Percentiles rank a stretch among this genome's conserved stretches.
Conservation (phyloP, 139 green algal species). For the Diplosphaera chodatii region DNA sequence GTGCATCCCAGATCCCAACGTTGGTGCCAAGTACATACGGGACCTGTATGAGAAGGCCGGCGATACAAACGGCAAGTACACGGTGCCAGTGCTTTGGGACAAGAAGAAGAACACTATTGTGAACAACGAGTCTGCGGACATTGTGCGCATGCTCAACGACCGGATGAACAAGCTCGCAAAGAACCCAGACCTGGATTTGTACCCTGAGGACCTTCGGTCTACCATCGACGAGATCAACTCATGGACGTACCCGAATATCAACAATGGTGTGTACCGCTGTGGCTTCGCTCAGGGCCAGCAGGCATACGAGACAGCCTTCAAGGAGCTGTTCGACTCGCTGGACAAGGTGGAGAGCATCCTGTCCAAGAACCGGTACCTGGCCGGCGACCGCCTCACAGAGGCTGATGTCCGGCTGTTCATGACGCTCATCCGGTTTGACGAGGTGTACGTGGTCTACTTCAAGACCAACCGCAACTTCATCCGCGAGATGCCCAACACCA, state of each 20-base stretch:
- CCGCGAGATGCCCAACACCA: slow-evolving; percentile 69
- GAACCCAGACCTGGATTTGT: slow-evolving; percentile 69
- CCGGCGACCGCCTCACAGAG: slow-evolving; percentile 83
- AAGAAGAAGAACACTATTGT: slow-evolving; percentile 86
- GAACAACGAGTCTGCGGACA: slow-evolving; percentile 93
- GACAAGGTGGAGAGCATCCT: slow-evolving; percentile 78
- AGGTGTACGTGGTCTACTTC: slow-evolving; percentile 87
- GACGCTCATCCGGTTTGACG: slow-evolving; percentile 71
- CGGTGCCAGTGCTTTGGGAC: slow-evolving; percentile 91
- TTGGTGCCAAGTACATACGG: slow-evolving; percentile 59
- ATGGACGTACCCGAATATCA: slow-evolving; percentile 85
- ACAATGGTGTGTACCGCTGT: slow-evolving; percentile 95
- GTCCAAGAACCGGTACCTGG: slow-evolving; percentile 71
- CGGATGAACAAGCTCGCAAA: slow-evolving; percentile 83
- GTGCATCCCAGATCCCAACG: slow-evolving; percentile 74
- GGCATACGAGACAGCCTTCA: slow-evolving; percentile 74
- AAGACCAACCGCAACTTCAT: slow-evolving; percentile 76
- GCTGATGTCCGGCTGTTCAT: slow-evolving; percentile 91
- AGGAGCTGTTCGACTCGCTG: slow-evolving; percentile 76
- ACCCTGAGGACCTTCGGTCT: slow-evolving; percentile 55
- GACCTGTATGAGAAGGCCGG: slow-evolving; percentile 77
- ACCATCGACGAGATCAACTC: slow-evolving; percentile 78
- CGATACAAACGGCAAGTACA: slow-evolving; percentile 74
- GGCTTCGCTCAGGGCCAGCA: slow-evolving; percentile 86
- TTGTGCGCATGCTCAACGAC: slow-evolving; percentile 90